Evolutionary conservation across 108 stramenopile species (phyloP).

Genomic region (Seminavis robusta): DNA sequence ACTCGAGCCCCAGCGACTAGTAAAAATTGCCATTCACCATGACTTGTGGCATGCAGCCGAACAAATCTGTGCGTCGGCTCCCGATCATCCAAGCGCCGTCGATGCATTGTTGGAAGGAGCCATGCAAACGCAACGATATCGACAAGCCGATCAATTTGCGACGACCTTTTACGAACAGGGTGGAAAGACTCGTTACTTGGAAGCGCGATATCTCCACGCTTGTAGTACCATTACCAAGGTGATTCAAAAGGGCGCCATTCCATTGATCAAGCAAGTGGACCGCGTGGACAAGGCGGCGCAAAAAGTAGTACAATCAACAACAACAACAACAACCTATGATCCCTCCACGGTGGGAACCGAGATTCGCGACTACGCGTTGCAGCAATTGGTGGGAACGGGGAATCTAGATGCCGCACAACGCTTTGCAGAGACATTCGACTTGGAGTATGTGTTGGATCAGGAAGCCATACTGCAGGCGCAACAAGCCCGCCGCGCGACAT

Average conservation of each 20-base stretch:
- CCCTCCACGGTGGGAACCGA: conserved; percentile 19
- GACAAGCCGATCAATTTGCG: conserved; percentile 60
- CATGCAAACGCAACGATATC: conserved; percentile 49
- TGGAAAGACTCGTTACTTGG: conserved; percentile 57
- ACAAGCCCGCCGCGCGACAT: conserved; percentile 36
- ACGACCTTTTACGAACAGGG: conserved; percentile 52
- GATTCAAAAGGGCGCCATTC: conserved; percentile 39
- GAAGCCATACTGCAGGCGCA: conserved; percentile 35
- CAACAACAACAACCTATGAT: not conserved
- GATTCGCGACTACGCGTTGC: conserved; percentile 57
- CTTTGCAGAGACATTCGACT: conserved; percentile 47
- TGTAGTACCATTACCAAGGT: conserved; percentile 69
- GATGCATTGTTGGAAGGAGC: conserved; percentile 58
- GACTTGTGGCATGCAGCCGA: conserved; percentile 69
- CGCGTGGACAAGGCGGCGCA: conserved; percentile 57
- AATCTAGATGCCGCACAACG: conserved; percentile 40
- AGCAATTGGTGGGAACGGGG: conserved; percentile 40
- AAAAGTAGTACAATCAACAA: conserved; percentile 18
- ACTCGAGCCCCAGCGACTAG: conserved; percentile 33
- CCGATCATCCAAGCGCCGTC: conserved; percentile 33
- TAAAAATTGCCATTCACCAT: conserved; percentile 36
- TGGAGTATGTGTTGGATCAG: conserved; percentile 56
- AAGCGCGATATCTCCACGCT: conserved; percentile 69
- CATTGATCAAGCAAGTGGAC: conserved; percentile 62
- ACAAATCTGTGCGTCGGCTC: conserved; percentile 44